Evolutionary conservation across 306 rosid genomes (phyloP), one percentile per base, ranked within the genome.

Genomic region (Cucurbita argyrosperma): DNA sequence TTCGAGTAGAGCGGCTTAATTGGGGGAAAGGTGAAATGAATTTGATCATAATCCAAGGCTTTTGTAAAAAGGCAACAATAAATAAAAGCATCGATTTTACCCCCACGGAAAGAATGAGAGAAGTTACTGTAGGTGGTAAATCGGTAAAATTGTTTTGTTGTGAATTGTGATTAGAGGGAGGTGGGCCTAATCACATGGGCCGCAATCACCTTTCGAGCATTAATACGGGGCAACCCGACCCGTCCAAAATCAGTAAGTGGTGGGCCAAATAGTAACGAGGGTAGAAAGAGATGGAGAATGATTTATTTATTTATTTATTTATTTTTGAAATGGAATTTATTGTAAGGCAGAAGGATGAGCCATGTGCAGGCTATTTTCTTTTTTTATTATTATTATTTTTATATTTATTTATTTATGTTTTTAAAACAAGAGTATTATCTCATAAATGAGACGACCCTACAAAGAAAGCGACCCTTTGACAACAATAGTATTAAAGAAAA

Each of bases 291-390:
- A 53, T 65, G 40, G 56, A 50, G 77, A 80, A 76, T 64, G 63
- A 75, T 74, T 60, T 70, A 13, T 58, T 45, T 57, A 30, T 30
- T 30, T 30, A 30, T 19, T 9, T 35, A 16, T 64, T 76, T 77
- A 16, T n/a, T n/a, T n/a, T n/a, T 79, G 78, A 84, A 82, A 85
- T 77, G 88, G 92, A 66, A 76, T 87, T 83, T 87, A 90, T 83
- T 86, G 75, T 80, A 64, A 76, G 77, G 89, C 80, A 79, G 80
- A 89, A 85, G 80, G 85, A 82, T 79, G 83, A 65, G 86, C 30
- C 85, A 81, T 77, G 91, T 89, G 91, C 47, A 79, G 64, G 45
- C 77, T 65, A 42, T 42, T 37, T 21, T 64, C 9, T 14, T 39
- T 64, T 0, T 5, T 13, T 61, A 21, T n/a, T n/a, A n/a, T n/a